Evolutionary conservation across 495 filamentous ascomycete genomes (phyloP), one percentile per base, ranked within the genome.

Genomic region (Jackrogersella minutella): DNA sequence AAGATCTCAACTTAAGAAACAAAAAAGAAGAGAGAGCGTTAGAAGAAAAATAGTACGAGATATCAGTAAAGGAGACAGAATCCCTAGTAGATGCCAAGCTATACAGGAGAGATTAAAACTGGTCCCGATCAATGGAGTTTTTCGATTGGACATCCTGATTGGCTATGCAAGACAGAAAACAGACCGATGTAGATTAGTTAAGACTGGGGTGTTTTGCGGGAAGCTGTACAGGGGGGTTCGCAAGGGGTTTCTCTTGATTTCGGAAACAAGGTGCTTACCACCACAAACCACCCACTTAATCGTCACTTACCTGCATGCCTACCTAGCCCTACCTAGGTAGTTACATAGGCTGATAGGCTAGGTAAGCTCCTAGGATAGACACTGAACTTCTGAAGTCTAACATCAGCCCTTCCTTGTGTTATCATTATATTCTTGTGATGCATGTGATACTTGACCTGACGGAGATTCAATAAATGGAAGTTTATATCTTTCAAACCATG

Each of bases 91-190:
- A 19, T 36, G 19, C 57, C 66, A 51, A 43, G 66, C 44, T 69
- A 21, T 8, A 39, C 37, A 65, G 61, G 66, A 65, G 66, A 69
- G 66, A 69, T 69, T 69, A 69, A 69, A 69, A 69, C 50, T 69
- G 66, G 66, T 65, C 31, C 66, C 37, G 52, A 64, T 55, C 57
- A 58, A 57, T 62, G 66, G 61, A 55, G 51, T 26, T 56, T 5
- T 19, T 46, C 4, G 22, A 30, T 53, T 54, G 40, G 14, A 19
- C 11, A 6, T 14, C 8, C 21, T 69, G 46, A 65, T 69, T 69
- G 61, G 66, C 28, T 47, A 22, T 2, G 16, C 3, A 14, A 8
- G 33, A 30, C 37, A 36, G 24, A 17, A 58, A 51, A 40, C 52
- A 46, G 40, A 69, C 60, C 60, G 66, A 69, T 69, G 56, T 60